A percentile compares a stretch with the other conserved stretches of the same genome.
Conservation (phyloP, 108 stramenopile genomes). For the Cyclotella baltica region DNA sequence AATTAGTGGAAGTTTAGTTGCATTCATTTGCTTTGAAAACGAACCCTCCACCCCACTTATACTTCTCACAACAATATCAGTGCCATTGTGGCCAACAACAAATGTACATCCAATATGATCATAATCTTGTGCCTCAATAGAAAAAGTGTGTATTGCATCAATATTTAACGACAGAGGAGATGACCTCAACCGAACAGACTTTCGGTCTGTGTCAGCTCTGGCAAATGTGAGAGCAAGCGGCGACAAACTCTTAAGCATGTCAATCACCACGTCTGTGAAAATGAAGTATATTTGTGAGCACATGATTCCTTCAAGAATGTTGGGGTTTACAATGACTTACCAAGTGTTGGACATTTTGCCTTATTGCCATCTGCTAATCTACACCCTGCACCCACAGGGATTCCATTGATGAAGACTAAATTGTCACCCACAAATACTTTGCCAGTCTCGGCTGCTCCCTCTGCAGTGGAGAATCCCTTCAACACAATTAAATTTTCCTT, state of each 20-base stretch:
- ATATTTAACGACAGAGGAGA: slow-evolving; percentile 54
- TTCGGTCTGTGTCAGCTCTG: slow-evolving; percentile 56
- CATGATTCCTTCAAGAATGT: too few relatives aligned
- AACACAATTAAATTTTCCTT: slow-evolving; percentile 67
- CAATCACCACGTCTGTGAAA: slow-evolving; percentile 55
- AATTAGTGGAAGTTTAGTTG: slow-evolving; percentile 32
- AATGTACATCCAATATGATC: slow-evolving; percentile 76
- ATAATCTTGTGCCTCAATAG: slow-evolving; percentile 60
- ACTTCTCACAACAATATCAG: slow-evolving; percentile 68
- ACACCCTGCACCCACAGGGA: slow-evolving; percentile 86
- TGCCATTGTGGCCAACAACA: slow-evolving; percentile 49
- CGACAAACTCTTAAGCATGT: slow-evolving; percentile 66
- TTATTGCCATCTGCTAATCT: slow-evolving; percentile 58
- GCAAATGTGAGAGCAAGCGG: slow-evolving; percentile 89
- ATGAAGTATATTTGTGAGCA: neutral
- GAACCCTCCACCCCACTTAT: slow-evolving; percentile 73
- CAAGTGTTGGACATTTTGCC: slow-evolving; percentile 38
- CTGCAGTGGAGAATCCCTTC: slow-evolving; percentile 70
- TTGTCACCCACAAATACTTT: slow-evolving; percentile 87
- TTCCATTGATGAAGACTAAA: slow-evolving; percentile 84
- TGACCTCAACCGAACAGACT: slow-evolving; percentile 37
- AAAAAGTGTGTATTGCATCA: slow-evolving; percentile 70
- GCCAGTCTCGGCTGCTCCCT: slow-evolving; percentile 72
- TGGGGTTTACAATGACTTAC: slow-evolving; percentile 5
- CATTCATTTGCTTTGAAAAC: slow-evolving; percentile 61